These are phyloP conservation scores for Colletotrichum scovillei DNA, from an alignment of 2,329 filamentous ascomycete genomes.

Conservation along the genomic window DNA sequence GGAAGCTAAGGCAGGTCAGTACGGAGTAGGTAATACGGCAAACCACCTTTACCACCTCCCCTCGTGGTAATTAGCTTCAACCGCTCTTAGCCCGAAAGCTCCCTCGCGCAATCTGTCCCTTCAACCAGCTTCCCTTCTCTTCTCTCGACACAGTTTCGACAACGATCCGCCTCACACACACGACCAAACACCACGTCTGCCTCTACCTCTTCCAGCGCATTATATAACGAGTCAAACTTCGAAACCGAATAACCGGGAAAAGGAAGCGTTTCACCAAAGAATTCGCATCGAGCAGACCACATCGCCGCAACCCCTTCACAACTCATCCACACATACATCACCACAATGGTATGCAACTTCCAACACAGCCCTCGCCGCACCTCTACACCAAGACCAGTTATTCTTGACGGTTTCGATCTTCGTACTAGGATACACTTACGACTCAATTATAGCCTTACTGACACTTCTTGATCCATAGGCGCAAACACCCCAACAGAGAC, in stretches of 20 bases:
- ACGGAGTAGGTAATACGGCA: background rate
- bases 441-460: background rate
- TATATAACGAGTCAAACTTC: constrained; percentile 7
- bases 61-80: constrained; percentile 21
- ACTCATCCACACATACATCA: constrained; percentile 3
- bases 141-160: constrained; percentile 33
- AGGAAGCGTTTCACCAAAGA: background rate
- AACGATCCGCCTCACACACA: background rate
- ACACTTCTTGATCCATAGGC: constrained; percentile 60
- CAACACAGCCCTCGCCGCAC: background rate
- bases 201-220: background rate
- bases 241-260: background rate
- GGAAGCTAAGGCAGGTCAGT: background rate
- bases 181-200: constrained; percentile 6
- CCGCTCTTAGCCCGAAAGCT: constrained; percentile 8
- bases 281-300: constrained; percentile 8
- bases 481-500: constrained; percentile 87
- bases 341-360: constrained; percentile 38
- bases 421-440: too few species aligned
- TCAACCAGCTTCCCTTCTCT: constrained; percentile 34
- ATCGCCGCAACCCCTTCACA: background rate
- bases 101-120: constrained; percentile 36
- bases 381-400: background rate
- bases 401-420: background rate
- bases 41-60: background rate